phyloP scores from a whole-genome alignment of 176 grass and related monocot genomes.

The Ananas comosus region DNA sequence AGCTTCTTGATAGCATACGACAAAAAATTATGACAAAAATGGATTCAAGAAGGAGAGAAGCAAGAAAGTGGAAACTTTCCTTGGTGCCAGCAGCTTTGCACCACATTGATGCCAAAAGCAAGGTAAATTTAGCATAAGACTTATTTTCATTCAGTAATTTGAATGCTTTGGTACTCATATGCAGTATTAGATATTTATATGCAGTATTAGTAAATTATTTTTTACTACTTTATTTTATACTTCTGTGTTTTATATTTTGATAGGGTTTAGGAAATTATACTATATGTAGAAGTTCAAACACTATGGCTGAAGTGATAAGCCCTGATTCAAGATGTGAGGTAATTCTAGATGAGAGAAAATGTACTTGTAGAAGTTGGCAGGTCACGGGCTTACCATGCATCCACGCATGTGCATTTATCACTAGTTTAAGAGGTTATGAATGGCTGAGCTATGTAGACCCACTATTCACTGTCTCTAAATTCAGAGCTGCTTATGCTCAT shows the following conservation, averaged over 20 bases:
- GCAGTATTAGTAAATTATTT: neutral
- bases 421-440: slow-evolving; percentile 3
- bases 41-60: neutral
- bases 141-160: neutral
- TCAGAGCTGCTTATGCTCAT: neutral
- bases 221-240: no score
- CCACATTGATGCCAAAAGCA: slow-evolving; percentile 1
- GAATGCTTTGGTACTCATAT: no score
- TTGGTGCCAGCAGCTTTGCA: neutral
- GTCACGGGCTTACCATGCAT: slow-evolving; percentile 12
- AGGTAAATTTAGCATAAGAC: neutral
- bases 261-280: slow-evolving; percentile 4
- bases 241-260: neutral
- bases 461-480: slow-evolving; percentile 1
- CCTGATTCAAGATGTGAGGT: neutral
- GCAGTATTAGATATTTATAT: neutral
- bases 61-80: neutral
- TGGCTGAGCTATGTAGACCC: slow-evolving; percentile 9
- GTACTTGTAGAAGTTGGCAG: slow-evolving; percentile 10
- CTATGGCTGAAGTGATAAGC: neutral
- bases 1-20: slow-evolving; percentile 7
- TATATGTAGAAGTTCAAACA: slow-evolving; percentile 10
- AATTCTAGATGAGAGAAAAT: slow-evolving; percentile 17
- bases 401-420: slow-evolving; percentile 6
- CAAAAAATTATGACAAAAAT: slow-evolving; percentile 12